Percentiles rank a stretch among this genome's conserved stretches.
Evolutionary conservation across 2,329 filamentous ascomycete species (phyloP).

Genomic region (Orbilia ellipsospora): DNA sequence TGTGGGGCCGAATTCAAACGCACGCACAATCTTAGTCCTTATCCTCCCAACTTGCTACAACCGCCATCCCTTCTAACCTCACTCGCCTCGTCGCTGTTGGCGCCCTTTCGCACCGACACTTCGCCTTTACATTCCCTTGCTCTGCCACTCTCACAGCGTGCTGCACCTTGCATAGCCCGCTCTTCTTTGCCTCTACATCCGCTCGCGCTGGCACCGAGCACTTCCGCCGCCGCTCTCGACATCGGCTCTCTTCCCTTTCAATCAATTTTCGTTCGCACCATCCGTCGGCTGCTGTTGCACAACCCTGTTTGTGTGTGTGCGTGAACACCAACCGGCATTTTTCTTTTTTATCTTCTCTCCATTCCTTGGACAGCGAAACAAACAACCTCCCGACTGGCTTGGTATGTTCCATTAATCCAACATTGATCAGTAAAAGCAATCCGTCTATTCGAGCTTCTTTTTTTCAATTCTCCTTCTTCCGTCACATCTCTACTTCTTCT

Average conservation of each 20-base stretch:
- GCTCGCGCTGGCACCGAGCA: constrained; percentile 55
- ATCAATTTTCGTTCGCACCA: constrained; percentile 22
- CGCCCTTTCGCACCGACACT: constrained; percentile 29
- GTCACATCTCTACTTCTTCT: constrained; percentile 9
- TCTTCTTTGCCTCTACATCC: constrained; percentile 35
- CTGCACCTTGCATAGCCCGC: constrained; percentile 15
- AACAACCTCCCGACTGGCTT: constrained; percentile 38
- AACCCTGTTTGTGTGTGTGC: constrained; percentile 11
- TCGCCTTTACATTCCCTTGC: constrained; percentile 5
- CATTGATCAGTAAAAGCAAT: constrained; percentile 35
- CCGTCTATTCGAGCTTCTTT: constrained; percentile 13
- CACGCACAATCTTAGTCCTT: neutral
- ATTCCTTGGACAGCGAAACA: constrained; percentile 54
- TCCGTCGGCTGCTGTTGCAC: constrained; percentile 35
- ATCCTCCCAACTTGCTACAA: neutral
- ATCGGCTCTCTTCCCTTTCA: neutral
- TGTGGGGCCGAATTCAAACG: no score
- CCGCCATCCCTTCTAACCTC: constrained; percentile 4
- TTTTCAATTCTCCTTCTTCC: constrained; percentile 23
- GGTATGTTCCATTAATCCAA: constrained; percentile 55
- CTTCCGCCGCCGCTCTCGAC: constrained; percentile 29
- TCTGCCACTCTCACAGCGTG: constrained; percentile 33
- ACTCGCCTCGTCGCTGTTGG: constrained; percentile 24
- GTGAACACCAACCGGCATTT: constrained; percentile 28
- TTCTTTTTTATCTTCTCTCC: constrained; percentile 29